Evolutionary conservation across 1,139 yeast genomes (phyloP), one percentile per base, ranked within the genome.

Genomic region (Waltiozyma sp.): DNA sequence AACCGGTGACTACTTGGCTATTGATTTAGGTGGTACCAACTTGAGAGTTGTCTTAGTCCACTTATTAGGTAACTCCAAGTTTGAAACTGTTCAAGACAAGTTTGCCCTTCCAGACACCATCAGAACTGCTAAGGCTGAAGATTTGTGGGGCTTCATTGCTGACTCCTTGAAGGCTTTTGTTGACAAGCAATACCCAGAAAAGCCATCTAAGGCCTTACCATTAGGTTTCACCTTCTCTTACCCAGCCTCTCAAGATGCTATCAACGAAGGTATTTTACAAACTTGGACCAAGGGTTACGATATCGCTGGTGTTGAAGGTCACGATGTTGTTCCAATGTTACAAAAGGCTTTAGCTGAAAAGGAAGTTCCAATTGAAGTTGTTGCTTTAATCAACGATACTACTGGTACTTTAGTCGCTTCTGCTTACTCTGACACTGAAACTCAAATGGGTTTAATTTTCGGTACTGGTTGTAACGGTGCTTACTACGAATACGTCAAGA

Each of bases 401-500:
- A 86, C 96, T 41, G 98, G 98, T 61, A 91, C 98, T 40, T 73
- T 91, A 59, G 95, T 91, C 49, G 97, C 98, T 37, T 88, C 97
- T 42, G 79, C 83, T 71, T 91, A 91, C 68, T 76, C 93, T 45
- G 96, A 91, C 60, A 77, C 91, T 34, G 78, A 77, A 55, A 80
- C 96, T 52, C 81, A 81, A 64, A 84, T 89, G 93, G 98, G 97
- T 48, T 77, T 88, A 60, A 91, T 91, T 56, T 91, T 88, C 61
- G 98, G 98, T 60, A 91, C 98, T 45, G 98, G 98, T 51, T 88
- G 94, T 70, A 91, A 91, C 64, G 97, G 93, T 61, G 97, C 98
- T 43, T 91, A 91, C 71, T 91, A 79, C 65, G 98, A 91, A 57
- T 68, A 69, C 38, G 81, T 80, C 45, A 63, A 70, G 45, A 77